Evolutionary conservation across 768 basidiomycete species (phyloP).

Genomic region (Dacryopinax spathularia): DNA sequence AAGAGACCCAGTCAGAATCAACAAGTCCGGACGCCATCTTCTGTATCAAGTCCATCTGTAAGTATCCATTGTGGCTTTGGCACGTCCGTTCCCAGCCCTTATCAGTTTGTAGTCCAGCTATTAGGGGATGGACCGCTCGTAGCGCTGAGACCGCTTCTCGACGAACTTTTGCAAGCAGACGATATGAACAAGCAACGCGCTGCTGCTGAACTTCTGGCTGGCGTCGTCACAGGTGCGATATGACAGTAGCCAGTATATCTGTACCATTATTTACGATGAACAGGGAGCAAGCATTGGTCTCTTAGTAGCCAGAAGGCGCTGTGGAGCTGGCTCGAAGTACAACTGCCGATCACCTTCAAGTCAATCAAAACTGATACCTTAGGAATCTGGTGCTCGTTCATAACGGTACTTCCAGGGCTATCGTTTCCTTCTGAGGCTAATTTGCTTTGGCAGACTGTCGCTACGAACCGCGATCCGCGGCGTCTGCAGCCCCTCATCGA

Average conservation of each 20-base stretch:
- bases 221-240: slow-evolving; percentile 53
- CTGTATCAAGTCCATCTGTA: slow-evolving; percentile 62
- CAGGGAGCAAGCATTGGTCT: slow-evolving; percentile 82
- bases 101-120: slow-evolving; percentile 50
- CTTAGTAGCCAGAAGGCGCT: slow-evolving; percentile 47
- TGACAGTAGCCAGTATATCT: slow-evolving; percentile 4
- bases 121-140: slow-evolving; percentile 60
- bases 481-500: slow-evolving; percentile 67
- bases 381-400: slow-evolving; percentile 61
- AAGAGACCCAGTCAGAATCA: slow-evolving; percentile 57
- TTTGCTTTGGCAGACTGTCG: slow-evolving; percentile 42
- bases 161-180: slow-evolving; percentile 48
- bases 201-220: slow-evolving; percentile 70
- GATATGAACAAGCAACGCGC: slow-evolving; percentile 81
- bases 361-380: slow-evolving; percentile 72
- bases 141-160: slow-evolving; percentile 44
- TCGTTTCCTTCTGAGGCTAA: neutral
- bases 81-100: too few species aligned
- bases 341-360: slow-evolving; percentile 50
- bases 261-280: slow-evolving; percentile 13
- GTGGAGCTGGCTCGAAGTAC: slow-evolving; percentile 69
- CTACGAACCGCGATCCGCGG: slow-evolving; percentile 69
- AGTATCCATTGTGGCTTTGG: slow-evolving; percentile 20
- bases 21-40: slow-evolving; percentile 58
- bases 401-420: slow-evolving; percentile 39